Conservation (phyloP, 2,329 filamentous ascomycete genomes). For the Cadophora sp. region DNA sequence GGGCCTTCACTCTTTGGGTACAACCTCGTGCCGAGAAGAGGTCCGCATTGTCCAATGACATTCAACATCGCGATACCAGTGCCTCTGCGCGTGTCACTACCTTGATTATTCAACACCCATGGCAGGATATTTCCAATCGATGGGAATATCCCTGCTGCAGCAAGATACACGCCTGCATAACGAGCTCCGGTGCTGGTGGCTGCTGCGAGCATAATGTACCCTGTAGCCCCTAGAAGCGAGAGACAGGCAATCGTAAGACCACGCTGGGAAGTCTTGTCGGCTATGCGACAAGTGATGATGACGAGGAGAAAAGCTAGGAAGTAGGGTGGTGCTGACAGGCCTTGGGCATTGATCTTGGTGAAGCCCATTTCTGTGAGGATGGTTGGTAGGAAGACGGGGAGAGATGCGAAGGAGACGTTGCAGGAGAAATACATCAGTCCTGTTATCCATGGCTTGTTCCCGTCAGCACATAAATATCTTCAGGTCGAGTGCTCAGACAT, state of each 20-base stretch:
- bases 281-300: constrained; percentile 49
- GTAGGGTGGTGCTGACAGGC: constrained; percentile 74
- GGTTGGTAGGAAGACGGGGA: constrained; percentile 69
- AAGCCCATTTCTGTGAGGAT: constrained; percentile 73
- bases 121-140: constrained; percentile 74
- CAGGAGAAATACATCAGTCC: constrained; percentile 42
- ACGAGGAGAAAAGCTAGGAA: constrained; percentile 70
- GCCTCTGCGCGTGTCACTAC: constrained; percentile 70
- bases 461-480: neutral
- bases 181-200: constrained; percentile 12
- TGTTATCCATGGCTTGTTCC: constrained; percentile 16
- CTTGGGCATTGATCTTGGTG: constrained; percentile 70
- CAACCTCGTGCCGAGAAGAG: constrained; percentile 67
- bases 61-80: constrained; percentile 71
- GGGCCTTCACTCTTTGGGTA: constrained; percentile 59
- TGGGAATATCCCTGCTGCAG: constrained; percentile 68
- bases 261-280: constrained; percentile 21
- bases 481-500: neutral
- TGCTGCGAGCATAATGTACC: constrained; percentile 27
- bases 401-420: constrained; percentile 69
- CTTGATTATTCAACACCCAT: constrained; percentile 74
- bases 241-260: constrained; percentile 15
- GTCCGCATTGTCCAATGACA: constrained; percentile 69
- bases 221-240: constrained; percentile 17
- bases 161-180: constrained; percentile 48